A percentile compares a stretch with the other conserved stretches of the same genome.
phyloP scores from a whole-genome alignment of 2,329 filamentous ascomycete species.

The Diaporthe sp. region DNA sequence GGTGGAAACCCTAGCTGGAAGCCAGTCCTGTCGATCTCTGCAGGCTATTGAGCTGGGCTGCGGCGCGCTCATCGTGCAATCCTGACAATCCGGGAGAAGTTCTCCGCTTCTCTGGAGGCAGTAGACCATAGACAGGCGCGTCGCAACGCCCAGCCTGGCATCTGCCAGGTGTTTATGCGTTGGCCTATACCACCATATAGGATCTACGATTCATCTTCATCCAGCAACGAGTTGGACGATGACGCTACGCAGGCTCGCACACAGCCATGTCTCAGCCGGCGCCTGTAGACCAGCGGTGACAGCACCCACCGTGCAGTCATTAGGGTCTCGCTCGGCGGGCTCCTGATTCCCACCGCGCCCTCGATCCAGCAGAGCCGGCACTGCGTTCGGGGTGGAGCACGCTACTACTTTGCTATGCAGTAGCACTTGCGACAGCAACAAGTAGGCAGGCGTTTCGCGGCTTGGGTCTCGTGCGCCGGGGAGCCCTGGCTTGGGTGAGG shows the following conservation, averaged over 20 bases:
- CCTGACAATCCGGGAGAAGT: neutral
- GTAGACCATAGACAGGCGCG: neutral
- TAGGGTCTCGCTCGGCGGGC: neutral
- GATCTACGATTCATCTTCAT: neutral
- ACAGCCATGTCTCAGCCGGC: neutral
- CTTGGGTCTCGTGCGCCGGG: conserved; percentile 17
- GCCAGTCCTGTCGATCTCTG: conserved; percentile 9
- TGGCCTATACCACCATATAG: neutral
- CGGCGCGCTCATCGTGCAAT: neutral
- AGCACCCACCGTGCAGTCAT: neutral
- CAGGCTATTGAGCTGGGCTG: neutral
- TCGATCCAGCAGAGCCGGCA: conserved; percentile 9
- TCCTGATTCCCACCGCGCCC: neutral
- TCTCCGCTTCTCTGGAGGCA: neutral
- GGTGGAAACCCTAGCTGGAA: neutral
- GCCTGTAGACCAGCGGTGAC: neutral
- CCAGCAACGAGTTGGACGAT: neutral
- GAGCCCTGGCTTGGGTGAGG: neutral
- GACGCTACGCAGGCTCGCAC: neutral
- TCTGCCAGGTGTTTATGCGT: neutral
- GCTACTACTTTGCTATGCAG: neutral
- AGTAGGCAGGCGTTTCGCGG: conserved; percentile 16
- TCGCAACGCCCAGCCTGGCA: neutral
- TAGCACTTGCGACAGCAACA: conserved; percentile 24
- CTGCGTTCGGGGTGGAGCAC: conserved; percentile 10